Conservation (phyloP, 768 basidiomycete genomes). For the Suillus clintonianus region DNA sequence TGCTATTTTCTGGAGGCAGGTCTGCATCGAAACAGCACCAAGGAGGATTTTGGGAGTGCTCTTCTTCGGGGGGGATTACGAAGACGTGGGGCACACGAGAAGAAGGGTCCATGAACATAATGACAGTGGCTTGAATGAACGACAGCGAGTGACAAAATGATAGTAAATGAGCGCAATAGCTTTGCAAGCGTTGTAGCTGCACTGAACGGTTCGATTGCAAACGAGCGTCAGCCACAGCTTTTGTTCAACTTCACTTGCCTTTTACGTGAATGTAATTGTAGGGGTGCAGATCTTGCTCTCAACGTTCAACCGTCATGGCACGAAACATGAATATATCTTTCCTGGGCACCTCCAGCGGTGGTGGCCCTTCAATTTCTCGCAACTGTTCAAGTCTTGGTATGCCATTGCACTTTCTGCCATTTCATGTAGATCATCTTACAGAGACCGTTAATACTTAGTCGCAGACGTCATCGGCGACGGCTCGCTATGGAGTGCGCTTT, state of each 20-base stretch:
- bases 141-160: slow-evolving; percentile 17
- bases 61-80: slow-evolving; percentile 61
- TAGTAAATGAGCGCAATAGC: slow-evolving; percentile 2
- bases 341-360: slow-evolving; percentile 75
- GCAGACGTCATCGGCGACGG: slow-evolving; percentile 56
- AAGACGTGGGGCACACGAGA: slow-evolving; percentile 50
- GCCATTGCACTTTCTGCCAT: neutral
- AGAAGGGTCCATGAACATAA: slow-evolving; percentile 5
- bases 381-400: slow-evolving; percentile 68
- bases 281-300: slow-evolving; percentile 1
- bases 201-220: slow-evolving; percentile 5
- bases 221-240: slow-evolving; percentile 16
- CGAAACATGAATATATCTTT: slow-evolving; percentile 62
- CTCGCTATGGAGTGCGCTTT: slow-evolving; percentile 65
- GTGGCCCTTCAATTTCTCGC: slow-evolving; percentile 71
- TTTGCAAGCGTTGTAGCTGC: neutral
- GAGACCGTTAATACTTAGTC: slow-evolving; percentile 31
- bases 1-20: slow-evolving; percentile 23
- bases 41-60: slow-evolving; percentile 44
- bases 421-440: slow-evolving; percentile 1
- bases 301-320: slow-evolving; percentile 34
- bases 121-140: slow-evolving; percentile 11
- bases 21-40: slow-evolving; percentile 62
- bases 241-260: slow-evolving; percentile 24
- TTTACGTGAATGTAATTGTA: slow-evolving; percentile 24